Evolutionary conservation across 345 rosid species (phyloP).

Genomic region (Hevea brasiliensis): DNA sequence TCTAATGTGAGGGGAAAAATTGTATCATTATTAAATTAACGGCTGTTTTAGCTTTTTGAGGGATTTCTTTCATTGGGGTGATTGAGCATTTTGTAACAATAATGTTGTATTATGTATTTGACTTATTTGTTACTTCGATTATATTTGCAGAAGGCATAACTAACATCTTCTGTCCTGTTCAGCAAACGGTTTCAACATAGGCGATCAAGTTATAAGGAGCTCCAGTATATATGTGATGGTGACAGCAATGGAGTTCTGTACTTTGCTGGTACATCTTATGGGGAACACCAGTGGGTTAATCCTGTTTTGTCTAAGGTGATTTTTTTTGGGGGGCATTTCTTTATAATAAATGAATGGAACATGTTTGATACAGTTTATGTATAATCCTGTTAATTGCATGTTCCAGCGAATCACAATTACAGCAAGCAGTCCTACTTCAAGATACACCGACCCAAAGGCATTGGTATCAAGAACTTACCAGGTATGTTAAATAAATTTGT

Average conservation of each 20-base stretch:
- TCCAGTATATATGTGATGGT: slow-evolving; percentile 94
- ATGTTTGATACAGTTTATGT: background rate
- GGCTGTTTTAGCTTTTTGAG: background rate
- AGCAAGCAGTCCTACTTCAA: slow-evolving; percentile 80
- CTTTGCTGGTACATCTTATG: slow-evolving; percentile 85
- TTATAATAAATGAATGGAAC: background rate
- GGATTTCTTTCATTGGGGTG: background rate
- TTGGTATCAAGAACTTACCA: slow-evolving; percentile 80
- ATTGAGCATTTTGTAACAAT: background rate
- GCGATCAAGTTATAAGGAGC: slow-evolving; percentile 90
- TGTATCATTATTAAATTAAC: background rate
- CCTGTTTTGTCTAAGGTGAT: slow-evolving; percentile 86
- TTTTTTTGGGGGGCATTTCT: background rate
- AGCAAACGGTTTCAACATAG: slow-evolving; percentile 72
- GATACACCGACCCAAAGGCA: slow-evolving; percentile 86
- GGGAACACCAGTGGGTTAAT: slow-evolving; percentile 96
- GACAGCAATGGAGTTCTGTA: slow-evolving; percentile 92
- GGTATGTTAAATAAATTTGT: slow-evolving; percentile 37
- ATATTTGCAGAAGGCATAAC: background rate
- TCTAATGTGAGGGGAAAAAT: background rate
- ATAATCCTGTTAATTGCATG: slow-evolving; percentile 17
- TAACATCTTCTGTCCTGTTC: slow-evolving; percentile 19
- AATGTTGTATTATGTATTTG: background rate
- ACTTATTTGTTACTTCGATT: background rate
- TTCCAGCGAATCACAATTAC: slow-evolving; percentile 68